Percentiles rank a stretch among this genome's conserved stretches.
Conservation (phyloP, 75 land plant species). For the Pseudotsuga menziesii region DNA sequence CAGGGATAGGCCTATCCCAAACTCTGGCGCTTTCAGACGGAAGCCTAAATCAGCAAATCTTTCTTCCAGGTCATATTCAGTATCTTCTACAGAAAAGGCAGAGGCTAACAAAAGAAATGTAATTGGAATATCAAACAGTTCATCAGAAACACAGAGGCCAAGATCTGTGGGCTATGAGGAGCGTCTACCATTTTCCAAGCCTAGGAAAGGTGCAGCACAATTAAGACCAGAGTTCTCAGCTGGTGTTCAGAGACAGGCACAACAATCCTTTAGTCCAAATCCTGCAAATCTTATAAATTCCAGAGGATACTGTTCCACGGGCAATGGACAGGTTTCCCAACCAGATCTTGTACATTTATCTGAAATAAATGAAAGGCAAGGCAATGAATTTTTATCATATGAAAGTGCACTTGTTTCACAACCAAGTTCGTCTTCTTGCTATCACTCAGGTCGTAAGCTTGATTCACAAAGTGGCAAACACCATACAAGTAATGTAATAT, state of each 20-base stretch:
- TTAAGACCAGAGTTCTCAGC: neutral
- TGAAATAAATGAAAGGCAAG: neutral
- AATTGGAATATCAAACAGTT: neutral
- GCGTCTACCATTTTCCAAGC: neutral
- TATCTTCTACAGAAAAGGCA: neutral
- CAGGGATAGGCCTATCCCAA: neutral
- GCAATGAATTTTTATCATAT: neutral
- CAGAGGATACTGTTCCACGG: conserved; percentile 7
- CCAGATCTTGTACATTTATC: neutral
- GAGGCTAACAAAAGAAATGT: neutral
- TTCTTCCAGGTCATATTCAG: neutral
- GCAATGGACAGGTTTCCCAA: neutral
- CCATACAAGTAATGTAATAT: neutral
- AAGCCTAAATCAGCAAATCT: neutral
- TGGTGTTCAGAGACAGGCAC: neutral
- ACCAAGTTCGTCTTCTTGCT: neutral
- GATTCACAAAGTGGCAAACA: conserved; percentile 10
- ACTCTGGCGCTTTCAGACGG: neutral
- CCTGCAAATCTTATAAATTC: neutral
- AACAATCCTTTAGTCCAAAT: neutral
- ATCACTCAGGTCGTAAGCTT: neutral
- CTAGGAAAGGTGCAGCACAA: conserved; percentile 1
- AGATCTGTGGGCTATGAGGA: neutral
- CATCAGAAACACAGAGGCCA: neutral
- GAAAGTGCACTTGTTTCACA: neutral